Base-by-base conservation (phyloP, 305 asterid species). In the Euphrasia arctica region DNA sequence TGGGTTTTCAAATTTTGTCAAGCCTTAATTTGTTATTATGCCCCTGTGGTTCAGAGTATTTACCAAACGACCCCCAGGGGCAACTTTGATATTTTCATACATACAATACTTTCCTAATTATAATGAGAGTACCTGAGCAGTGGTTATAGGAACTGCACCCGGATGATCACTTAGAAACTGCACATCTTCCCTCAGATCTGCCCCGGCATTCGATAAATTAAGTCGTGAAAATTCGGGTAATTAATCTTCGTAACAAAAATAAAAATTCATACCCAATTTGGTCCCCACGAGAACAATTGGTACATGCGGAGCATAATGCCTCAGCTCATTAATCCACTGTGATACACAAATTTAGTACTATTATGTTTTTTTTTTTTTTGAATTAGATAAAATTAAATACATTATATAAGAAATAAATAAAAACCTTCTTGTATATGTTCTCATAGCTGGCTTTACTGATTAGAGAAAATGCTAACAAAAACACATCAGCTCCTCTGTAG, bases 381-480 rank as follows among this genome's bases (percentile, higher is more conserved):
- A 54, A 65, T 3, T 25, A 9, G 3, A 36, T 27, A 0, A 50
- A 2, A 11, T 51, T 7, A 11, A n/a, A 0, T 15, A 41, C 27
- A 31, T 2, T 34, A 2, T 36, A 14, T 47, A 39, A 11, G 1
- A 0, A 41, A 10, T 39, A 11, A 0, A 43, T 4, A 0, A 41
- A 55, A 11, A 90, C 96, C 85, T 90, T 90, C 72, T 90, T 90
- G 79, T 78, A 72, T n/a, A 90, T 80, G 66, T 90, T 90, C 55
- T 90, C 97, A 77, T 81, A 90, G 77, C 97, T 90, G 47, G 97
- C 95, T 70, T 84, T 90, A 84, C 97, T 88, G 55, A 81, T 83
- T 0, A 90, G 81, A 47, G 97, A 90, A 69, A 88, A 90, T n/a
- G 96, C 95, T 31, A 90, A 75, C 25, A 90, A 64, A 69, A 90